Conservation (phyloP, 2,329 filamentous ascomycete genomes). For the Claviceps purpurea region DNA sequence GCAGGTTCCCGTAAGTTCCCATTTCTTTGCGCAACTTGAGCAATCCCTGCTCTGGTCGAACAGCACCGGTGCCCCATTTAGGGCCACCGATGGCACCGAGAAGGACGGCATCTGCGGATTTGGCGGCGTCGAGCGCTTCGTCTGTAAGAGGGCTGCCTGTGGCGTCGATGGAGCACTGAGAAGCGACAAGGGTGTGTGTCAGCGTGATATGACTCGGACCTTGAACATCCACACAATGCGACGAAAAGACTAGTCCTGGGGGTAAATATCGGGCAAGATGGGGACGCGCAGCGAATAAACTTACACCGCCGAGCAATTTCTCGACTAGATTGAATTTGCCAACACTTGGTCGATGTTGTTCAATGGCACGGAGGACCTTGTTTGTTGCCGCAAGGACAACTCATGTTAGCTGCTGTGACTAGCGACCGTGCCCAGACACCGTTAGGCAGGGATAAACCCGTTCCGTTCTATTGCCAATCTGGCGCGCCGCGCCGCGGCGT, state of each 20-base stretch:
- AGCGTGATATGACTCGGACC: background rate
- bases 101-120: constrained; percentile 76
- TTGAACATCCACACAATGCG: background rate
- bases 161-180: constrained; percentile 75
- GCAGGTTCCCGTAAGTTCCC: constrained; percentile 85
- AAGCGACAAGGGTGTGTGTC: background rate
- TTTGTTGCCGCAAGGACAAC: background rate
- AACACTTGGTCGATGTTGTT: constrained; percentile 53
- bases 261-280: constrained; percentile 1
- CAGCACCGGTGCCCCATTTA: constrained; percentile 79
- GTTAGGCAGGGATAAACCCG: background rate
- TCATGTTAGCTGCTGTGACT: constrained; percentile 1
- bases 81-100: constrained; percentile 93
- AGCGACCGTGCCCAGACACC: background rate
- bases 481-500: background rate
- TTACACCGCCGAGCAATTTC: constrained; percentile 76
- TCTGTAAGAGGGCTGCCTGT: constrained; percentile 69
- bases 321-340: constrained; percentile 76
- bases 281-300: constrained; percentile 21
- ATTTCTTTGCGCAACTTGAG: constrained; percentile 87
- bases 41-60: constrained; percentile 87
- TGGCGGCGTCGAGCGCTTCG: constrained; percentile 68
- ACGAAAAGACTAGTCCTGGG: background rate
- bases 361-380: constrained; percentile 65
- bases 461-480: background rate